Percentiles rank a stretch among this genome's conserved stretches.
Evolutionary conservation across 805 yeast species (phyloP).

Genomic region (Starmerella vaccinii): DNA sequence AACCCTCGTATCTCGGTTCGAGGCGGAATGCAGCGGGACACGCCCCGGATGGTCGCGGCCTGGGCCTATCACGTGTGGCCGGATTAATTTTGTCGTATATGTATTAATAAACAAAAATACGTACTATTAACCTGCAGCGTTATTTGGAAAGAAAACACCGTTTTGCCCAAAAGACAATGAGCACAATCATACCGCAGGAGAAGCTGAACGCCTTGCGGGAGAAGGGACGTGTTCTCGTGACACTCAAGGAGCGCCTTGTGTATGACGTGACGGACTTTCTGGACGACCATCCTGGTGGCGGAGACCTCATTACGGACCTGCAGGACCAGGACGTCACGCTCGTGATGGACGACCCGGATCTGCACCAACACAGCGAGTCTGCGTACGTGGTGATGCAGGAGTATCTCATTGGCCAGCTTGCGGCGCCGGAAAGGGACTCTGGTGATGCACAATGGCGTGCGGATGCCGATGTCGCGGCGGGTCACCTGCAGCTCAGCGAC

Average conservation of each 20-base stretch:
- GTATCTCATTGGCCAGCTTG: conserved; percentile 50
- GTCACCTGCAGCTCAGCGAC: conserved; percentile 19
- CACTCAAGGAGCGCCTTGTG: conserved; percentile 66
- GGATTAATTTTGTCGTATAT: conserved; percentile 1
- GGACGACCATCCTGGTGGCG: conserved; percentile 67
- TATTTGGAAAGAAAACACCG: neutral
- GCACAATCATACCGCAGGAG: conserved; percentile 9
- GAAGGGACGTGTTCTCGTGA: conserved; percentile 48
- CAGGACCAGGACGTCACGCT: conserved; percentile 43
- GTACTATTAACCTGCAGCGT: neutral
- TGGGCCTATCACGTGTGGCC: neutral
- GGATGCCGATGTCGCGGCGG: conserved; percentile 52
- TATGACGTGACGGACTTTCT: conserved; percentile 70
- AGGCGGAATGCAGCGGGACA: neutral
- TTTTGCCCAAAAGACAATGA: neutral
- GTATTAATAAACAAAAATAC: neutral
- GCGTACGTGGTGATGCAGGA: conserved; percentile 84
- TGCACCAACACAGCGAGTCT: conserved; percentile 72
- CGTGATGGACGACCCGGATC: conserved; percentile 58
- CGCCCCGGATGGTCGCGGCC: conserved; percentile 4
- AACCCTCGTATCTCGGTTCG: neutral
- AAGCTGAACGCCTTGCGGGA: conserved; percentile 16
- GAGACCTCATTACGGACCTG: conserved; percentile 39
- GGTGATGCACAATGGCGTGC: conserved; percentile 37
- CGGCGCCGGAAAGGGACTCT: conserved; percentile 34